Evolutionary conservation across 345 rosid genomes (phyloP), one percentile per base, ranked within the genome.

Genomic region (Erucastrum elatum): DNA sequence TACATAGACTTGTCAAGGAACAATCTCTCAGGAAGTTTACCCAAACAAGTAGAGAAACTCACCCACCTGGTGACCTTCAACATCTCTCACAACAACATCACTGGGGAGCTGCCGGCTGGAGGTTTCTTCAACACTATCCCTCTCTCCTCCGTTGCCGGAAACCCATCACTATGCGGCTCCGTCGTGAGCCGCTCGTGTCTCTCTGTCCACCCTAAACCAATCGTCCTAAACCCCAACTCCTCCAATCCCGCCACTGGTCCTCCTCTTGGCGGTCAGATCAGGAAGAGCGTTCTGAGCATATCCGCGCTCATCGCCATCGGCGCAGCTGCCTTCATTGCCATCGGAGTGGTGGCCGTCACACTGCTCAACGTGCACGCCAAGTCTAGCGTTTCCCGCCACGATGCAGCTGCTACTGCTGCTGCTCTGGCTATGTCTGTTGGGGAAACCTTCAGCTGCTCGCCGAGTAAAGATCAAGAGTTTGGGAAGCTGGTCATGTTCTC

Each of bases 401-500:
- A 88, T 31, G 85, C 86, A 4, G 88, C 87, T 0, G 77, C 76
- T 13, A 87, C 90, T 8, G 88, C 87, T 0, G 77, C 76, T 13
- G 87, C 90, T 6, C 87, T 84, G 10, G 68, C 90, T 30, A 69
- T 91, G 12, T 90, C 93, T 0, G 77, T 66, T 76, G 97, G 88
- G 2, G 98, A 93, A 56, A 94, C 93, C 25, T 90, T 88, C 80
- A 95, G 97, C 68, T 84, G 87, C 60, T 93, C 99, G 0, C 91
- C 98, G 9, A 73, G 86, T 37, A 87, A 88, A 44, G 96, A 91
- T 81, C 92, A 91, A 55, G 90, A 89, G 76, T 93, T 90, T 70
- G 98, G 98, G 71, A 96, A 96, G 80, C 94, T 96, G 26, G 96
- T 96, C 60, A 93, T 96, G 97, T 96, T 96, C 81, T 89, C 97